These are phyloP conservation scores for Kazachstania sp. DNA, from an alignment of 1,139 yeast genomes.

Conservation along the genomic window DNA sequence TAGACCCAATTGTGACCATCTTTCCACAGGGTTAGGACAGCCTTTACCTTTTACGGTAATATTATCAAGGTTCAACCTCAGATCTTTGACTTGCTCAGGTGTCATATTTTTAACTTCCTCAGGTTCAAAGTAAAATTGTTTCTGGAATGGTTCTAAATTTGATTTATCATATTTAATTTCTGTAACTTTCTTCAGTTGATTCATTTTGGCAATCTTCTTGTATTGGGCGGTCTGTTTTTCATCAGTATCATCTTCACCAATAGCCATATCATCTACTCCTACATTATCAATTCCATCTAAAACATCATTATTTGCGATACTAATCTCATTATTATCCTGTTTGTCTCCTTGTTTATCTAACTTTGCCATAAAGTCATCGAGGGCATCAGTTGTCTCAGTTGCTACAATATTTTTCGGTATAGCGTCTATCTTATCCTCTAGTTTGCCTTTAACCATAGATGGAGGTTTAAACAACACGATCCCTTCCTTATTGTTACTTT, in stretches of 20 bases:
- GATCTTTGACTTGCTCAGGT: slow-evolving; percentile 43
- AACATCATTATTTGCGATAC: slow-evolving; percentile 3
- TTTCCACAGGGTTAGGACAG: slow-evolving; percentile 58
- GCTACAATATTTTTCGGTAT: not conserved
- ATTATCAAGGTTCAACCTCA: slow-evolving; percentile 52
- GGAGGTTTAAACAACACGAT: slow-evolving; percentile 2
- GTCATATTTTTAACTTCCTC: slow-evolving; percentile 43
- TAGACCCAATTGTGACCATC: slow-evolving; percentile 82
- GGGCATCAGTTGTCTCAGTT: slow-evolving; percentile 14
- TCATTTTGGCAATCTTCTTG: slow-evolving; percentile 33
- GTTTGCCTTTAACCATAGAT: not conserved
- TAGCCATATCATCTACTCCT: not conserved
- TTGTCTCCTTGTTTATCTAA: not conserved
- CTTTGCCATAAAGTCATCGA: slow-evolving; percentile 28
- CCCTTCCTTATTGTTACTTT: slow-evolving; percentile 4
- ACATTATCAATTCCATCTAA: slow-evolving; percentile 5
- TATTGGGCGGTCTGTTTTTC: slow-evolving; percentile 25
- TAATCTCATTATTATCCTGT: not conserved
- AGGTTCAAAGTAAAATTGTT: slow-evolving; percentile 58
- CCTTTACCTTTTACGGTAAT: slow-evolving; percentile 51
- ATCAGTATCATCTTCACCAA: slow-evolving; percentile 18
- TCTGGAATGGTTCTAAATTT: slow-evolving; percentile 48
- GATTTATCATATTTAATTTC: slow-evolving; percentile 41
- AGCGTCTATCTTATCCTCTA: not conserved
- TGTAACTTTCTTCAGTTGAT: slow-evolving; percentile 36